These are phyloP conservation scores for Ceratobasidium sp. DNA, from an alignment of 1,284 basidiomycete genomes.

Conservation along the genomic window DNA sequence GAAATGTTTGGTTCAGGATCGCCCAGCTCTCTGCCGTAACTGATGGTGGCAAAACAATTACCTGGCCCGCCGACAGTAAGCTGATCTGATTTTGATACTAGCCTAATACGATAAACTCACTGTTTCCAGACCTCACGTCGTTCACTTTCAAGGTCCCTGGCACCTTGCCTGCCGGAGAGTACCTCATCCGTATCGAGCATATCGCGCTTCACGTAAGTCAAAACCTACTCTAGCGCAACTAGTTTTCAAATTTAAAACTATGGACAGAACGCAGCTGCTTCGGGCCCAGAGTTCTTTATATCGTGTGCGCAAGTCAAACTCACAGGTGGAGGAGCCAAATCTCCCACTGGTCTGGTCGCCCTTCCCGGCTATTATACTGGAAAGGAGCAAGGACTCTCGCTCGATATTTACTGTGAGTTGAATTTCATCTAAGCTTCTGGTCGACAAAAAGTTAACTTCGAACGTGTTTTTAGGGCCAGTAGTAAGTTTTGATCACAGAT, in stretches of 20 bases:
- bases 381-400: conserved; percentile 57
- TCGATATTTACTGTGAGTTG: conserved; percentile 51
- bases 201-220: conserved; percentile 48
- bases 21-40: conserved; percentile 61
- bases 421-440: background rate
- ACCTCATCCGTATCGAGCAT: conserved; percentile 49
- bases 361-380: conserved; percentile 49
- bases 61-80: background rate
- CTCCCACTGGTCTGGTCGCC: conserved; percentile 43
- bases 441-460: conserved; percentile 21
- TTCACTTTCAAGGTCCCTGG: conserved; percentile 62
- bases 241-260: conserved; percentile 45
- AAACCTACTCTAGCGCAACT: conserved; percentile 44
- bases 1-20: conserved; percentile 67
- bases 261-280: background rate
- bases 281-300: conserved; percentile 50
- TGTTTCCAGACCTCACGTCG: conserved; percentile 58
- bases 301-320: conserved; percentile 56
- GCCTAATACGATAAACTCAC: no score
- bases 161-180: conserved; percentile 53
- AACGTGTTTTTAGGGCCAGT: conserved; percentile 10
- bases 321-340: conserved; percentile 47
- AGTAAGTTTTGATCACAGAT: background rate
- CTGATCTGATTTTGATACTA: background rate
- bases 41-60: conserved; percentile 56